These are phyloP conservation scores for Opeltia flavorubescens DNA, from an alignment of 495 filamentous ascomycete species.

Conservation along the genomic window DNA sequence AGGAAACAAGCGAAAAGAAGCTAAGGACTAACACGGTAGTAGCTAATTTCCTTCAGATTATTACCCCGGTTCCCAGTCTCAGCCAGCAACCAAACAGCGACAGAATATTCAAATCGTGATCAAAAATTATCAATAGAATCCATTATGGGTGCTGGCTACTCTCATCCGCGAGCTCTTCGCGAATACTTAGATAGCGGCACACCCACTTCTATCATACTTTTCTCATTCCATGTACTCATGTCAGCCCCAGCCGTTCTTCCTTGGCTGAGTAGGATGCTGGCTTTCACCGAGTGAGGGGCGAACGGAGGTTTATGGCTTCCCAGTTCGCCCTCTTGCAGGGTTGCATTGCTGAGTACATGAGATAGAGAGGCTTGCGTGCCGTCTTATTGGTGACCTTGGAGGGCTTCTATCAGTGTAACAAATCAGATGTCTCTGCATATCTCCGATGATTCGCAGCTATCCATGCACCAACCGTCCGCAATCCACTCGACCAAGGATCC, in stretches of 20 bases:
- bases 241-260: background rate
- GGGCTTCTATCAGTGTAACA: background rate
- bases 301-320: background rate
- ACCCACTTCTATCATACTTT: too few species aligned
- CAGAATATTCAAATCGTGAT: too few species aligned
- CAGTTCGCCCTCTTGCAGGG: background rate
- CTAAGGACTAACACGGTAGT: background rate
- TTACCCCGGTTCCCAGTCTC: background rate
- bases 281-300: background rate
- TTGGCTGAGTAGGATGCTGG: background rate
- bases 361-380: background rate
- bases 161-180: too few species aligned
- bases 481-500: background rate
- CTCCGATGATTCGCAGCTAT: constrained; percentile 1
- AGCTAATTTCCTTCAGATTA: constrained; percentile 1
- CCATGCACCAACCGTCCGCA: background rate
- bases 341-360: background rate
- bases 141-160: too few species aligned
- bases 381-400: background rate
- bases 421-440: constrained; percentile 1
- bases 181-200: too few species aligned
- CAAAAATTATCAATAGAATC: too few species aligned
- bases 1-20: constrained; percentile 1
- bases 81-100: too few species aligned
- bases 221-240: too few species aligned